Evolutionary conservation across 257 asterid species (phyloP).

Genomic region (Ilex asprella): DNA sequence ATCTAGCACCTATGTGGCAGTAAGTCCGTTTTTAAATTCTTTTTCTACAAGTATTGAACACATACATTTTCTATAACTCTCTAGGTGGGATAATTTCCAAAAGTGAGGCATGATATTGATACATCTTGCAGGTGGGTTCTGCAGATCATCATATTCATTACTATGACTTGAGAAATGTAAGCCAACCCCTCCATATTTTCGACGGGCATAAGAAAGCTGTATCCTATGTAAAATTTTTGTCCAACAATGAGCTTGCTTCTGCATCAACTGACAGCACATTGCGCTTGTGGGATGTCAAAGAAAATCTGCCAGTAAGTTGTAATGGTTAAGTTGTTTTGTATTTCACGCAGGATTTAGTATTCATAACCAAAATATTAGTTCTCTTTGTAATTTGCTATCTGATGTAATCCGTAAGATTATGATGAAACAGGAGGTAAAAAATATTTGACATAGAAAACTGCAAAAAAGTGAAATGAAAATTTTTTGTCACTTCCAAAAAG

Average conservation of each 20-base stretch:
- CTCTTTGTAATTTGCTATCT: too few species aligned
- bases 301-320: conserved; percentile 55
- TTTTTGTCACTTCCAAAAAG: too few species aligned
- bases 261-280: conserved; percentile 90
- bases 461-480: too few species aligned
- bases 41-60: neutral
- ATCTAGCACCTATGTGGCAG: conserved; percentile 71
- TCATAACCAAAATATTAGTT: too few species aligned
- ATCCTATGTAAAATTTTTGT: conserved; percentile 77
- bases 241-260: conserved; percentile 72
- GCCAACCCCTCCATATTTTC: conserved; percentile 62
- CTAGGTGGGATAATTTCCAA: too few species aligned
- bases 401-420: too few species aligned
- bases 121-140: conserved; percentile 65
- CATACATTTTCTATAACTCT: neutral
- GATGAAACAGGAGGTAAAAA: too few species aligned
- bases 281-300: conserved; percentile 87
- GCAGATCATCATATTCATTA: conserved; percentile 86
- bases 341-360: too few species aligned
- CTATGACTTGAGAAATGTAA: conserved; percentile 69
- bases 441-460: too few species aligned
- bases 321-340: neutral
- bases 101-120: conserved; percentile 3
- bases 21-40: conserved; percentile 22
- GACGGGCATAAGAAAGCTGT: conserved; percentile 85